Conservation (phyloP, 2,329 filamentous ascomycete genomes). For the Colletotrichum tanaceti region DNA sequence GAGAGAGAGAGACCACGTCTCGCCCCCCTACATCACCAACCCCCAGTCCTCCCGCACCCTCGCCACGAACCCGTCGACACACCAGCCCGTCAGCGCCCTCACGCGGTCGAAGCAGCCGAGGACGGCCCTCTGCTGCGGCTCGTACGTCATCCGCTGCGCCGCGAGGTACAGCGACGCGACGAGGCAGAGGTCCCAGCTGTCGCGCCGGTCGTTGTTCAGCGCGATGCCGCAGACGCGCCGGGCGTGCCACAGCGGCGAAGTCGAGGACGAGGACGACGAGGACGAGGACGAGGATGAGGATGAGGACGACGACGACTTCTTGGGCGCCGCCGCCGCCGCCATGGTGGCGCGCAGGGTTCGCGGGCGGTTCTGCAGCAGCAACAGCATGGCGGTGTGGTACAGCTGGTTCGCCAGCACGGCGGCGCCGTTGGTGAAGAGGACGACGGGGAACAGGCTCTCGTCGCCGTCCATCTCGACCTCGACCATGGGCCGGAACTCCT, state of each 20-base stretch:
- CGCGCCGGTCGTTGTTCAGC: constrained; percentile 57
- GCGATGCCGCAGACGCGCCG: constrained; percentile 62
- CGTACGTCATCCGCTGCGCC: constrained; percentile 60
- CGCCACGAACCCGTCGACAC: constrained; percentile 43
- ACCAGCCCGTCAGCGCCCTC: constrained; percentile 57
- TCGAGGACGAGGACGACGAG: constrained; percentile 53
- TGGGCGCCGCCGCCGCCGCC: constrained; percentile 44
- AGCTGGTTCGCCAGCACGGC: constrained; percentile 65
- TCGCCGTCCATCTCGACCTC: constrained; percentile 49
- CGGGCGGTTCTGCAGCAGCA: constrained; percentile 64
- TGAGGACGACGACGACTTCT: constrained; percentile 48
- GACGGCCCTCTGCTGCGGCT: constrained; percentile 58
- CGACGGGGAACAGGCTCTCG: constrained; percentile 48
- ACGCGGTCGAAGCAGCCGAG: constrained; percentile 54
- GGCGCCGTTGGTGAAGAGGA: constrained; percentile 54
- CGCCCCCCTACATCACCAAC: not conserved
- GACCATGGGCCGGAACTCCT: constrained; percentile 50
- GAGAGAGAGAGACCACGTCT: not conserved
- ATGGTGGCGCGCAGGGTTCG: constrained; percentile 56
- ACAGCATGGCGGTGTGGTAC: constrained; percentile 66
- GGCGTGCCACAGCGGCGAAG: constrained; percentile 61
- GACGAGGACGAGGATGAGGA: too few species aligned
- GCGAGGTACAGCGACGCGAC: constrained; percentile 59
- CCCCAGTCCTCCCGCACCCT: constrained; percentile 47
- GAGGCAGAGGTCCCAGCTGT: constrained; percentile 62